A percentile compares a stretch with the other conserved stretches of the same genome.
Evolutionary conservation across 2,329 filamentous ascomycete genomes (phyloP).

Genomic region (Hortaea sp.): DNA sequence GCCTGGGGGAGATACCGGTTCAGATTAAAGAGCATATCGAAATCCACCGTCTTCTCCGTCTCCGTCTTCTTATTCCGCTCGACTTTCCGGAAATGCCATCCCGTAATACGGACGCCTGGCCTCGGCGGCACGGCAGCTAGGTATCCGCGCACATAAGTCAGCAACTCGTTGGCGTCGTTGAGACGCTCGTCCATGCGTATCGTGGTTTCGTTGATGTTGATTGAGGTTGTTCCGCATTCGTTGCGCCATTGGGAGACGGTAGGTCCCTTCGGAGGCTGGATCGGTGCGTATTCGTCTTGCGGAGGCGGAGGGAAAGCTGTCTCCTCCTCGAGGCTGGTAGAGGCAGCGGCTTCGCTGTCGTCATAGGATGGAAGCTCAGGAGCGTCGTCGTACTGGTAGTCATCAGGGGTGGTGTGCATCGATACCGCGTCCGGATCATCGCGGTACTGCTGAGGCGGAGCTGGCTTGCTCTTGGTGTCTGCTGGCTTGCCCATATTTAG

Average conservation of each 20-base stretch:
- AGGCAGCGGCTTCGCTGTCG: conserved; percentile 14
- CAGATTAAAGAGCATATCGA: conserved; percentile 16
- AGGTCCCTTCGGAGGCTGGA: conserved; percentile 1
- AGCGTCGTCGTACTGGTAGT: conserved; percentile 17
- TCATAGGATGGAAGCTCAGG: conserved; percentile 16
- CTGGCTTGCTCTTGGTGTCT: neutral
- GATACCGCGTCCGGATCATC: conserved; percentile 19
- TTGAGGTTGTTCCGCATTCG: conserved; percentile 1
- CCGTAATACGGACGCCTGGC: conserved; percentile 15
- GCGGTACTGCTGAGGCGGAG: conserved; percentile 7
- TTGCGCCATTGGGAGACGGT: neutral
- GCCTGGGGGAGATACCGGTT: conserved; percentile 9
- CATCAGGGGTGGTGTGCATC: conserved; percentile 19
- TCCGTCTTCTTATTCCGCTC: conserved; percentile 19
- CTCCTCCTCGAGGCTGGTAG: neutral
- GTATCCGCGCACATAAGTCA: conserved; percentile 16
- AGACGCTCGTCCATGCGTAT: conserved; percentile 20
- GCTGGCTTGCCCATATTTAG: conserved; percentile 2
- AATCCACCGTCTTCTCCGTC: conserved; percentile 17
- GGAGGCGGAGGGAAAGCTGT: neutral
- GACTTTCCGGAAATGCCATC: conserved; percentile 17
- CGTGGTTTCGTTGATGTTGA: conserved; percentile 13
- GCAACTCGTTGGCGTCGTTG: conserved; percentile 11
- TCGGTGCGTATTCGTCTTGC: conserved; percentile 10
- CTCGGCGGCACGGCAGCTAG: conserved; percentile 13